These are phyloP conservation scores for Punctularia strigosozonata DNA, from an alignment of 768 basidiomycete species.

Conservation along the genomic window DNA sequence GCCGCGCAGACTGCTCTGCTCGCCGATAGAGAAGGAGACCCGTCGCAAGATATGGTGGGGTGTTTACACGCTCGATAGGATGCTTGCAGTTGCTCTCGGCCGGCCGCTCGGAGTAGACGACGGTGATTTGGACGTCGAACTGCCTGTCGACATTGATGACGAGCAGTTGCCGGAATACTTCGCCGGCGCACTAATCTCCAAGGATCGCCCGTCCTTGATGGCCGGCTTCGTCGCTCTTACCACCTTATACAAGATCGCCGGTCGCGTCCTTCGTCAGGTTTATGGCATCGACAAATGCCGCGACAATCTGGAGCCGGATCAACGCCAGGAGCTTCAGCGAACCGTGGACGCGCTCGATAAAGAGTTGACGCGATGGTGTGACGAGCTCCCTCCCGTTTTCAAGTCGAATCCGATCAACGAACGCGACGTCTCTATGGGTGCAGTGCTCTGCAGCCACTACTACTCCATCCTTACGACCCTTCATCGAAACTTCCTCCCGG, in stretches of 20 bases:
- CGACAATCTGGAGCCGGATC: conserved; percentile 62
- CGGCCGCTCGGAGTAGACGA: conserved; percentile 85
- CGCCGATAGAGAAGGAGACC: conserved; percentile 77
- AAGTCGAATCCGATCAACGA: conserved; percentile 64
- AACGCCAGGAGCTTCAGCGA: conserved; percentile 63
- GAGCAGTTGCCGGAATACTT: conserved; percentile 64
- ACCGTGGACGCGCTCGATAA: conserved; percentile 70
- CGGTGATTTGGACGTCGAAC: conserved; percentile 81
- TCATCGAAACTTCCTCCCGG: conserved; percentile 79
- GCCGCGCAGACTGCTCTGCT: conserved; percentile 57
- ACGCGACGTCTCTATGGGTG: conserved; percentile 77
- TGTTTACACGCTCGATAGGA: conserved; percentile 81
- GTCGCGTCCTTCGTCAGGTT: conserved; percentile 70
- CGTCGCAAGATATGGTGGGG: conserved; percentile 92
- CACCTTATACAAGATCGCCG: conserved; percentile 75
- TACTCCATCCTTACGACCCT: conserved; percentile 81
- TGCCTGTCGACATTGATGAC: conserved; percentile 78
- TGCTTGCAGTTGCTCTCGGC: conserved; percentile 85
- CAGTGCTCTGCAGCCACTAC: conserved; percentile 80
- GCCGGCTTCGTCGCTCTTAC: conserved; percentile 67
- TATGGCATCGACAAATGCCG: conserved; percentile 73
- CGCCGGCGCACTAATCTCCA: conserved; percentile 44
- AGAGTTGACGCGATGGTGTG: conserved; percentile 75
- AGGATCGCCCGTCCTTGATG: conserved; percentile 61
- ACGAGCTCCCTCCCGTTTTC: conserved; percentile 62